Evolutionary conservation across 2,329 filamentous ascomycete species (phyloP), one percentile per base, ranked within the genome.

Genomic region (Cladosporium oxysporum): DNA sequence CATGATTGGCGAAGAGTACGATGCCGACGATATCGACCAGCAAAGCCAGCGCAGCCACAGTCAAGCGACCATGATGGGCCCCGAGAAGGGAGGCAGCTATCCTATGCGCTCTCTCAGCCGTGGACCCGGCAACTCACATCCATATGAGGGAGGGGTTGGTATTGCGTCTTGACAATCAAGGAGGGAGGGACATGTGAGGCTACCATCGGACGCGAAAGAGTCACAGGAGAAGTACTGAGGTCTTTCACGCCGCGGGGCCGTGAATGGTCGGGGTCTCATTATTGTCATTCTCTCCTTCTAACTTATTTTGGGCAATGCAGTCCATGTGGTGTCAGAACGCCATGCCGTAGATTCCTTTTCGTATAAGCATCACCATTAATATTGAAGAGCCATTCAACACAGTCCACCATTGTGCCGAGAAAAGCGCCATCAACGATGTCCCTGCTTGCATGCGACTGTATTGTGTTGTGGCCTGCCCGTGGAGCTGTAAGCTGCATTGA

Each of bases 61-160:
- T 26, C 67, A 70, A 61, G 65, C 60, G 23, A 65, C 66, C 3
- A 71, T 71, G 67, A 66, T 67, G n/a, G 21, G 41, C 16, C 37
- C 31, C 10, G 64, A 65, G 31, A 65, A 65, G 35, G 58, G 57
- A 53, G 41, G 57, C 50, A 65, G 37, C 52, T 64, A 64, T 50
- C 62, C 62, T 6, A 49, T 64, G 62, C 52, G 52, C 37, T 31
- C 52, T 6, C 26, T 64, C 1, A 64, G 60, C 28, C 60, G 60
- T 18, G 31, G 23, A 6, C 12, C 31, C 18, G 33, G 21, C 8
- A 33, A 44, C 29, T 21, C 47, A 16, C 55, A 21, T n/a, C 7
- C 31, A 14, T 37, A 62, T 7, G 49, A 53, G 10, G 60, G 33
- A 35, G 33, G 60, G 2, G 60, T 62, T 0, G 60, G 60, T 16